Evolutionary conservation across 2,329 filamentous ascomycete genomes (phyloP).

Genomic region (Fusarium mundagurra): DNA sequence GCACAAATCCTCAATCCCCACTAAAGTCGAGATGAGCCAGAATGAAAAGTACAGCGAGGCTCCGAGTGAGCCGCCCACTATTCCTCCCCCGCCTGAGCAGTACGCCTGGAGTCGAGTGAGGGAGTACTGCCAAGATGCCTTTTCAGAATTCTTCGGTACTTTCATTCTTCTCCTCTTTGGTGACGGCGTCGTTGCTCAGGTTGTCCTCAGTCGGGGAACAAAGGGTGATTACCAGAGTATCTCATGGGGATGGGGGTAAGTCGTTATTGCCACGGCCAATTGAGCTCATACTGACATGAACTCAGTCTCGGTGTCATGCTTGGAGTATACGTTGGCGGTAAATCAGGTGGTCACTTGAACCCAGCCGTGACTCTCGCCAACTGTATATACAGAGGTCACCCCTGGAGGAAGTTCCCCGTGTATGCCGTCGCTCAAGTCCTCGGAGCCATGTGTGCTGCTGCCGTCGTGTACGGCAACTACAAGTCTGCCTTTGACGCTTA

Average conservation of each 20-base stretch:
- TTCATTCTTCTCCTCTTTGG: constrained; percentile 76
- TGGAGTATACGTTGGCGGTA: constrained; percentile 72
- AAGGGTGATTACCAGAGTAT: constrained; percentile 63
- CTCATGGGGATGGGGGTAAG: constrained; percentile 62
- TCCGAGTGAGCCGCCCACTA: constrained; percentile 23
- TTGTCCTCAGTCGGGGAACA: constrained; percentile 62
- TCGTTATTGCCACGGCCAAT: background rate
- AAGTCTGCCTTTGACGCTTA: constrained; percentile 70
- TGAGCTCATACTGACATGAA: background rate
- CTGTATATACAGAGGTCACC: constrained; percentile 73
- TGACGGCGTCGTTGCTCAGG: constrained; percentile 76
- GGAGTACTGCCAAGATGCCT: constrained; percentile 62
- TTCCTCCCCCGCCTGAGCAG: constrained; percentile 36
- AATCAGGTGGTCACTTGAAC: constrained; percentile 75
- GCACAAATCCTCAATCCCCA: constrained; percentile 45
- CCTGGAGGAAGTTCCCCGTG: constrained; percentile 75
- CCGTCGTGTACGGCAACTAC: constrained; percentile 71
- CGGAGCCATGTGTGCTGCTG: constrained; percentile 71
- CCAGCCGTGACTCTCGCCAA: constrained; percentile 77
- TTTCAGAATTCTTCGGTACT: constrained; percentile 75
- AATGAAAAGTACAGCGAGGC: constrained; percentile 37
- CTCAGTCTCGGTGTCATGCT: constrained; percentile 74
- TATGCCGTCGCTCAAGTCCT: constrained; percentile 74
- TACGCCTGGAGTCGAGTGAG: constrained; percentile 64
- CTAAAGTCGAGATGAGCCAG: constrained; percentile 47